phyloP scores from a whole-genome alignment of 805 yeast species.

The Debaryomyces tyrocola region DNA sequence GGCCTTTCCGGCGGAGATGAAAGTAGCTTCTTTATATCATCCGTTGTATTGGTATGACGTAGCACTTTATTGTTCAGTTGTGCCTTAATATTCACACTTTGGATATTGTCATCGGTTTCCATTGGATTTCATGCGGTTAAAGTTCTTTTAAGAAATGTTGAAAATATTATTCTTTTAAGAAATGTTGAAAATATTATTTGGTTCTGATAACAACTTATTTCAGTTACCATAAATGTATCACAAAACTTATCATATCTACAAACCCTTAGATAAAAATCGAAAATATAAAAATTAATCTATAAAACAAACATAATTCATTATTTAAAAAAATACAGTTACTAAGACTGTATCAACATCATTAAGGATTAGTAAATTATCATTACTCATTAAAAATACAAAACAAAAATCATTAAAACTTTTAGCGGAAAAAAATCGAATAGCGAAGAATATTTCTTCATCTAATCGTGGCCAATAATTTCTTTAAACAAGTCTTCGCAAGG shows the following conservation, averaged over 20 bases:
- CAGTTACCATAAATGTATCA: neutral
- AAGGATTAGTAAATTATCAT: slow-evolving; percentile 5
- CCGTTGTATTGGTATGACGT: neutral
- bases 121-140: neutral
- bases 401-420: neutral
- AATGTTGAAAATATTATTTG: too few relatives aligned
- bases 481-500: slow-evolving; percentile 76
- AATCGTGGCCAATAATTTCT: slow-evolving; percentile 64
- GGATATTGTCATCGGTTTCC: neutral
- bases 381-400: slow-evolving; percentile 4
- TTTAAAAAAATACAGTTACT: neutral
- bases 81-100: neutral
- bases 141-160: too few relatives aligned
- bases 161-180: too few relatives aligned
- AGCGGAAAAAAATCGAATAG: neutral
- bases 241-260: neutral
- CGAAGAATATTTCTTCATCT: neutral
- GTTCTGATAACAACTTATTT: too few relatives aligned
- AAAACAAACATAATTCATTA: slow-evolving; percentile 2
- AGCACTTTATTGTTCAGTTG: neutral
- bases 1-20: neutral
- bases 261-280: neutral
- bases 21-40: neutral
- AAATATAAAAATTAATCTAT: slow-evolving; percentile 1
- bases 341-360: neutral